A percentile compares a stretch with the other conserved stretches of the same genome.
Conservation (phyloP, 2,329 filamentous ascomycete species). For the Monosporascus sp. region DNA sequence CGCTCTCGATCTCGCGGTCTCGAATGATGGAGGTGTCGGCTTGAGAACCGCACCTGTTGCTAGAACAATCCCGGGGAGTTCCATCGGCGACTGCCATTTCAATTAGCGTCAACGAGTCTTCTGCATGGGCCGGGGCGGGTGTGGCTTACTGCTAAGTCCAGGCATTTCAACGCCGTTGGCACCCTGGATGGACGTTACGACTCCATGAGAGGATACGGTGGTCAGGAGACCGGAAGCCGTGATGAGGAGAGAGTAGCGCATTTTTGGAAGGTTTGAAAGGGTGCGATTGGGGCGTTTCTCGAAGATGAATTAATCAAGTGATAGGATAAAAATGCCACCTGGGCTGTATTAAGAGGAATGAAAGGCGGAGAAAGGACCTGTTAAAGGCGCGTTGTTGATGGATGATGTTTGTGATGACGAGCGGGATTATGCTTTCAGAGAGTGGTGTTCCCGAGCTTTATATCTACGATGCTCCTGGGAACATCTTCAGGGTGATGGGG, state of each 20-base stretch:
- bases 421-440: background rate
- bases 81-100: constrained; percentile 50
- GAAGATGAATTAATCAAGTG: constrained; percentile 3
- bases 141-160: constrained; percentile 20
- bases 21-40: constrained; percentile 68
- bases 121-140: background rate
- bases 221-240: constrained; percentile 21
- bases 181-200: constrained; percentile 26
- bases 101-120: background rate
- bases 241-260: constrained; percentile 23
- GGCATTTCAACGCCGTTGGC: constrained; percentile 29
- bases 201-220: constrained; percentile 22
- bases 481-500: too few species aligned
- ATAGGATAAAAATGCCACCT: constrained; percentile 18
- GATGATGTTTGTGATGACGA: constrained; percentile 2
- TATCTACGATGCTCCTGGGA: too few species aligned
- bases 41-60: constrained; percentile 58
- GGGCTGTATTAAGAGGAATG: constrained; percentile 18
- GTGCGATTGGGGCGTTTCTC: too few species aligned
- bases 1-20: constrained; percentile 49
- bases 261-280: constrained; percentile 10
- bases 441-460: too few species aligned
- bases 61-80: constrained; percentile 62
- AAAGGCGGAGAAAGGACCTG: constrained; percentile 8
- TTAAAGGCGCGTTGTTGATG: constrained; percentile 3